Percentiles rank a stretch among this genome's conserved stretches.
Evolutionary conservation across 2,329 filamentous ascomycete genomes (phyloP).

Genomic region (Coniochaeta sp.): DNA sequence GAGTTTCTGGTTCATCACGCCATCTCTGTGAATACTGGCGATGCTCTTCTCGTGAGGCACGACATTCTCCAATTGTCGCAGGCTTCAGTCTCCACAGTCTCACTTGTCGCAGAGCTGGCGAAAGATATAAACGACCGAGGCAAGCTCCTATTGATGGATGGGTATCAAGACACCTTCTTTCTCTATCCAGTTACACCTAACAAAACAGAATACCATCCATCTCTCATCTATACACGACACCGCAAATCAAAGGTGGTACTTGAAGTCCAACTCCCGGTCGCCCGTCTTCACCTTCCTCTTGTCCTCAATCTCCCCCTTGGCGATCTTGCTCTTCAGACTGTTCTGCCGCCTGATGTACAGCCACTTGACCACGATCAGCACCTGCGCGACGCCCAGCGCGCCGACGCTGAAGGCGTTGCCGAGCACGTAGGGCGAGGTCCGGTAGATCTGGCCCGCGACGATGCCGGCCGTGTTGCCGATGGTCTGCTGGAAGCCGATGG

Average conservation of each 20-base stretch:
- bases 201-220: not conserved
- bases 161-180: not conserved
- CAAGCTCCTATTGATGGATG: not conserved
- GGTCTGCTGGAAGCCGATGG: slow-evolving; percentile 36
- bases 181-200: not conserved
- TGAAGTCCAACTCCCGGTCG: slow-evolving; percentile 38
- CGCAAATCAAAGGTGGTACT: slow-evolving; percentile 28
- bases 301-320: slow-evolving; percentile 32
- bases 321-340: slow-evolving; percentile 26
- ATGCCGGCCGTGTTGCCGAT: slow-evolving; percentile 38
- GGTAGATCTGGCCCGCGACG: slow-evolving; percentile 30
- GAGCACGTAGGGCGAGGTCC: slow-evolving; percentile 21
- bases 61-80: too few relatives aligned
- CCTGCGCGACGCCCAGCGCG: slow-evolving; percentile 19
- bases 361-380: slow-evolving; percentile 29
- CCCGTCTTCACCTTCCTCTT: slow-evolving; percentile 35
- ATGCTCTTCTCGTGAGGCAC: too few relatives aligned
- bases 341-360: slow-evolving; percentile 35
- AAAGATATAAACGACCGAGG: not conserved
- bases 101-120: too few relatives aligned
- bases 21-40: too few relatives aligned
- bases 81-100: too few relatives aligned
- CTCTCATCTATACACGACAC: not conserved
- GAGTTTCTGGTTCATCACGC: too few relatives aligned
- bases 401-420: slow-evolving; percentile 20